Evolutionary conservation across 2,329 filamentous ascomycete species (phyloP).

Genomic region (Tolypocladium capitatum): DNA sequence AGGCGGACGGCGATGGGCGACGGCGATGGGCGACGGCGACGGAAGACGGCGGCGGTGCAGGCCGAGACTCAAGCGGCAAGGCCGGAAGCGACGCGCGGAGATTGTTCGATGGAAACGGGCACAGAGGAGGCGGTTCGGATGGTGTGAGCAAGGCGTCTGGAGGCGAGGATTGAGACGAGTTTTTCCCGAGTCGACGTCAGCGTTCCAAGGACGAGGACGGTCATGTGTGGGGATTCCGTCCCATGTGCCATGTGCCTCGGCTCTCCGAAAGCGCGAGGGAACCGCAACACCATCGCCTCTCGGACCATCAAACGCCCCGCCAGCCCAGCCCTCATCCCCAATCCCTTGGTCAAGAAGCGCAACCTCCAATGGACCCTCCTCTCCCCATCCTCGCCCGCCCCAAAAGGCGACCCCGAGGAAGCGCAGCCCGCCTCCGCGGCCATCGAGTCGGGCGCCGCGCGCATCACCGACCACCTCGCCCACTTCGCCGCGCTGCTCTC

Average conservation of each 20-base stretch:
- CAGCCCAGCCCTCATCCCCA: slow-evolving; percentile 24
- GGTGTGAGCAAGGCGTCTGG: neutral
- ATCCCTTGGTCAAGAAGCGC: slow-evolving; percentile 33
- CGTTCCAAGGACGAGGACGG: too few species aligned
- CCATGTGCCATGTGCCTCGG: slow-evolving; percentile 5
- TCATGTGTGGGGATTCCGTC: too few species aligned
- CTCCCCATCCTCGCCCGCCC: slow-evolving; percentile 1
- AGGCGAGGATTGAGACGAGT: neutral
- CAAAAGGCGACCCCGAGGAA: neutral
- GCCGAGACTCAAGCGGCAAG: too few species aligned
- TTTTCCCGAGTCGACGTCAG: too few species aligned
- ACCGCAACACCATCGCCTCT: neutral
- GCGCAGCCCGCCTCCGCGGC: slow-evolving; percentile 17
- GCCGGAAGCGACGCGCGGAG: neutral
- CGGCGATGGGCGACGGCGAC: neutral
- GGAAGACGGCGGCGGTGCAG: neutral
- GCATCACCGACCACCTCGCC: slow-evolving; percentile 23
- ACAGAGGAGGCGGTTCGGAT: neutral
- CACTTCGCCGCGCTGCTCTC: slow-evolving; percentile 25
- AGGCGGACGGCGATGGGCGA: neutral
- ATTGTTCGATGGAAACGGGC: neutral
- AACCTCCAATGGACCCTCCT: slow-evolving; percentile 31
- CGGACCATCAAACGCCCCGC: slow-evolving; percentile 13
- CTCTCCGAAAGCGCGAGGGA: too few species aligned
- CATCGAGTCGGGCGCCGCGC: slow-evolving; percentile 25